Evolutionary conservation across 176 grass and related monocot species (phyloP).

Genomic region (Eleusine coracana): DNA sequence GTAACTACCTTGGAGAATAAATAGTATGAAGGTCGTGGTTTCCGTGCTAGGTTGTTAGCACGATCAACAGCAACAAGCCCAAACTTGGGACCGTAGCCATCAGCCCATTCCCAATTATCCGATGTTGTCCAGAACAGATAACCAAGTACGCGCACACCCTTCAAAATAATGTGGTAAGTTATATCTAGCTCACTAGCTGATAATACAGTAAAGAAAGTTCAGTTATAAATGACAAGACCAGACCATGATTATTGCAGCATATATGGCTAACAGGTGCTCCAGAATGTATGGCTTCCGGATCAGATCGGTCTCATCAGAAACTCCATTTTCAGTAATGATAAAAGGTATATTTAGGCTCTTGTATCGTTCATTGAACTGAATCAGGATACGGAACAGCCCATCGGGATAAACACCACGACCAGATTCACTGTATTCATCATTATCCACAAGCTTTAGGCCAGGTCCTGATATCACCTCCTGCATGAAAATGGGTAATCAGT

Average conservation of each 20-base stretch:
- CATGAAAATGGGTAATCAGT: constrained; percentile 14
- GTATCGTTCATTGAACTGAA: constrained; percentile 87
- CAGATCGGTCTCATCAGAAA: constrained; percentile 95
- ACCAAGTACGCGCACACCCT: constrained; percentile 90
- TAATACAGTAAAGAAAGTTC: constrained; percentile 10
- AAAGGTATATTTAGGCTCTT: constrained; percentile 82
- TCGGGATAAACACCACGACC: constrained; percentile 93
- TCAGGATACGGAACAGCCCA: constrained; percentile 76
- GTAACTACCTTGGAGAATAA: constrained; percentile 84
- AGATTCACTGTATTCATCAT: constrained; percentile 94
- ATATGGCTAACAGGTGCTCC: constrained; percentile 84
- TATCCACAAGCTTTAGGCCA: constrained; percentile 78
- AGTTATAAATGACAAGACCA: constrained; percentile 4
- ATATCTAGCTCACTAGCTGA: constrained; percentile 1
- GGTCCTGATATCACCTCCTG: constrained; percentile 98
- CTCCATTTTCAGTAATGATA: constrained; percentile 94
- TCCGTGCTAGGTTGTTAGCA: constrained; percentile 77
- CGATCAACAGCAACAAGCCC: constrained; percentile 88
- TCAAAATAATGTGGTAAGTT: constrained; percentile 41
- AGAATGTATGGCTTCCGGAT: constrained; percentile 86
- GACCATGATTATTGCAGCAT: constrained; percentile 82
- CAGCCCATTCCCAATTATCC: constrained; percentile 99
- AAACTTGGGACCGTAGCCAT: constrained; percentile 98
- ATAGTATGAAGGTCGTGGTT: constrained; percentile 83
- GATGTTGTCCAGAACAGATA: constrained; percentile 98